phyloP scores from a whole-genome alignment of 192 early-diverging fungal species.

The Rhizoclosmatium sp. region DNA sequence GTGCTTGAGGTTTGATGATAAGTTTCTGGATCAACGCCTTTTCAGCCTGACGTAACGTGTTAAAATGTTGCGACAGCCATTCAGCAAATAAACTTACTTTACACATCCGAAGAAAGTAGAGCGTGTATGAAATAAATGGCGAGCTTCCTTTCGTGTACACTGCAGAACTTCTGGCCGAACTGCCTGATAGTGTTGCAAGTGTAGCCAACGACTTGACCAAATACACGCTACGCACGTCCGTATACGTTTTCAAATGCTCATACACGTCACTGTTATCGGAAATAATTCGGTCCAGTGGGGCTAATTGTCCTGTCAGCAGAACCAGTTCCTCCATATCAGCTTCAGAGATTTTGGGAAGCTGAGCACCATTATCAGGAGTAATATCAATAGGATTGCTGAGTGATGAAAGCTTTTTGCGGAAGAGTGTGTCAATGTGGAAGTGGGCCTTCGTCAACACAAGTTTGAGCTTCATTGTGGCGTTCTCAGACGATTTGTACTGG shows the following conservation, averaged over 20 bases:
- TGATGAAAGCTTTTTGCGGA: constrained; percentile 13
- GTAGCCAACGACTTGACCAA: constrained; percentile 64
- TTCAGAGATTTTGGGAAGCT: constrained; percentile 11
- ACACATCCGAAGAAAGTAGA: constrained; percentile 65
- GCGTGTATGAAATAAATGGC: constrained; percentile 67
- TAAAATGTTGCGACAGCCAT: not conserved
- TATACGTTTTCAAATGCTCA: constrained; percentile 60
- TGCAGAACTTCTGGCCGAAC: not conserved
- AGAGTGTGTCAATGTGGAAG: constrained; percentile 37
- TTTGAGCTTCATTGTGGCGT: constrained; percentile 17
- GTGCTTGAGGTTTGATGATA: constrained; percentile 61
- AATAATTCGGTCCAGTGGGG: constrained; percentile 40
- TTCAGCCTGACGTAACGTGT: constrained; percentile 58
- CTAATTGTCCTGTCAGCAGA: constrained; percentile 42
- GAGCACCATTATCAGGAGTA: not conserved
- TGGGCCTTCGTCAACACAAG: constrained; percentile 34
- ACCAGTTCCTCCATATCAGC: constrained; percentile 38
- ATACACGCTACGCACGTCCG: constrained; percentile 72
- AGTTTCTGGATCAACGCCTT: constrained; percentile 65
- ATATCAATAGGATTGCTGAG: constrained; percentile 26
- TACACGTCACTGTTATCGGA: constrained; percentile 45
- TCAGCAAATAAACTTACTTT: constrained; percentile 49
- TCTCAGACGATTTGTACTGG: constrained; percentile 52
- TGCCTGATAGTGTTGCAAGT: constrained; percentile 34
- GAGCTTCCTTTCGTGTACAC: constrained; percentile 70